phyloP scores from a whole-genome alignment of 345 rosid genomes.

The Rhizophora apiculata region DNA sequence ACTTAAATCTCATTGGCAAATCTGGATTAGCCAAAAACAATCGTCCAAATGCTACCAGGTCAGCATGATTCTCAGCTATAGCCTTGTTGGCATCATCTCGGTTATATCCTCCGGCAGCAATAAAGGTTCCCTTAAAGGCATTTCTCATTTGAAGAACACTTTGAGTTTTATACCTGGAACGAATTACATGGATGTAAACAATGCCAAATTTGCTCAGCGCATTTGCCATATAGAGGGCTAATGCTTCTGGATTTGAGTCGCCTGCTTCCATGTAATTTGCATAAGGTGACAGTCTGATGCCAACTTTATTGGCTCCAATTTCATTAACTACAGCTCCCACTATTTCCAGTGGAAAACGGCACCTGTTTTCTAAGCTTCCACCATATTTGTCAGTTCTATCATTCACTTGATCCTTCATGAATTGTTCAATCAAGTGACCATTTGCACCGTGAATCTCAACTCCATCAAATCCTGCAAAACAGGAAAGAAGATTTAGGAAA shows the following conservation, averaged over 20 bases:
- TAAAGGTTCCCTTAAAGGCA: background rate
- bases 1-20: background rate
- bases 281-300: background rate
- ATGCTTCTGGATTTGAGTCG: background rate
- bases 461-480: background rate
- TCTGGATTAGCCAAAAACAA: conserved; percentile 9
- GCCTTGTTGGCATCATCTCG: background rate
- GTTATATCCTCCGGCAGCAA: background rate
- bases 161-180: background rate
- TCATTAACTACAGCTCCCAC: background rate
- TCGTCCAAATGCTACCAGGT: background rate
- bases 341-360: background rate
- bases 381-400: conserved; percentile 1
- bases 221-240: background rate
- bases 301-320: background rate
- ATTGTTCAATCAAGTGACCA: background rate
- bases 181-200: background rate
- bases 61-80: background rate
- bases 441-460: background rate
- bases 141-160: background rate
- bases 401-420: conserved; percentile 1
- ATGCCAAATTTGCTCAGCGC: background rate
- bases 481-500: background rate
- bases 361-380: background rate
- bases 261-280: background rate